These are phyloP conservation scores for Erythrophleum ivorense DNA, from an alignment of 331 rosid genomes.

Conservation along the genomic window DNA sequence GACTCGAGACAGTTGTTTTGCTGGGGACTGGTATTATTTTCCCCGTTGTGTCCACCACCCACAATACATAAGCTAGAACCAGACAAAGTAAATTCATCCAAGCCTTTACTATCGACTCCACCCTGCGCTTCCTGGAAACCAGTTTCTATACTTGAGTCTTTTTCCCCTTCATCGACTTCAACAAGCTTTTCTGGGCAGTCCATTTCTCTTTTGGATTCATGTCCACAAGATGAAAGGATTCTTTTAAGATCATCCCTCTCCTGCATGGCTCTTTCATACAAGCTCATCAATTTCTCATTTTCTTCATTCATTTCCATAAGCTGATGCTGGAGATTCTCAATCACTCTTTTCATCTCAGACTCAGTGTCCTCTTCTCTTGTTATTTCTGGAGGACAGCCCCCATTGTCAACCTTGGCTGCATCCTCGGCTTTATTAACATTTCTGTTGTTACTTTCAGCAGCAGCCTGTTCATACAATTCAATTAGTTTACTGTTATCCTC, in stretches of 20 bases:
- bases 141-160: slow-evolving; percentile 34
- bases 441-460: slow-evolving; percentile 52
- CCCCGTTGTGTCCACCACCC: slow-evolving; percentile 17
- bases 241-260: slow-evolving; percentile 85
- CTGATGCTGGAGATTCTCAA: slow-evolving; percentile 79
- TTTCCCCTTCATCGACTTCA: slow-evolving; percentile 67
- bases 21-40: slow-evolving; percentile 14
- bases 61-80: slow-evolving; percentile 36
- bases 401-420: slow-evolving; percentile 39
- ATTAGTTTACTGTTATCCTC: slow-evolving; percentile 91
- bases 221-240: slow-evolving; percentile 58
- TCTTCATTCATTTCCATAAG: slow-evolving; percentile 89
- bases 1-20: not conserved
- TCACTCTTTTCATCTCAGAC: slow-evolving; percentile 50
- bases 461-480: slow-evolving; percentile 83
- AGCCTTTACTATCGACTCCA: slow-evolving; percentile 36
- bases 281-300: slow-evolving; percentile 82
- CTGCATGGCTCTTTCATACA: slow-evolving; percentile 96
- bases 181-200: slow-evolving; percentile 75
- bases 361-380: slow-evolving; percentile 48
- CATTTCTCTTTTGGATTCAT: slow-evolving; percentile 51
- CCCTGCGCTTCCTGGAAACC: slow-evolving; percentile 39
- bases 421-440: slow-evolving; percentile 42
- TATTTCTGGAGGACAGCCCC: slow-evolving; percentile 38
- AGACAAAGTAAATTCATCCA: slow-evolving; percentile 37